phyloP scores from a whole-genome alignment of 495 filamentous ascomycete species.

The Trichoderma orchidacearum region DNA sequence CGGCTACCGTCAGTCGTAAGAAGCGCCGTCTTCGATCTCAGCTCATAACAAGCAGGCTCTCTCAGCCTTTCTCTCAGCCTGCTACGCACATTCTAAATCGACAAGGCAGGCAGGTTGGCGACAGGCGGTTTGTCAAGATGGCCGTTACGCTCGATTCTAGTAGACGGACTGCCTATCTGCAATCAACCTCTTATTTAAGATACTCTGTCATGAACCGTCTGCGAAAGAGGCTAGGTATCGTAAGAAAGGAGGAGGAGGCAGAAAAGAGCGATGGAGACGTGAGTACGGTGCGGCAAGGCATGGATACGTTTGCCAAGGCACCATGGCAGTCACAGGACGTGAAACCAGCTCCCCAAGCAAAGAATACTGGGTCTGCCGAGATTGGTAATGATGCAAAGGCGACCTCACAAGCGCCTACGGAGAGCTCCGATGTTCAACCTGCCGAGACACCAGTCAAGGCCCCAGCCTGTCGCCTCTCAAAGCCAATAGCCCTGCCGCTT shows the following conservation, averaged over 20 bases:
- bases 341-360: not conserved
- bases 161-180: conserved; percentile 11
- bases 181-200: not conserved
- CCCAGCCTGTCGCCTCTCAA: not conserved
- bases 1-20: conserved; percentile 38
- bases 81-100: conserved; percentile 55
- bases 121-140: conserved; percentile 43
- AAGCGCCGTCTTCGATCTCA: conserved; percentile 50
- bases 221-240: not conserved
- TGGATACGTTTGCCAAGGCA: not conserved
- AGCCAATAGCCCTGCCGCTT: not conserved
- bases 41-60: conserved; percentile 56
- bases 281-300: not conserved
- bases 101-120: conserved; percentile 22
- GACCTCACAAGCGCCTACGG: not conserved
- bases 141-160: conserved; percentile 14
- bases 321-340: not conserved
- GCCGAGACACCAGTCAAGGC: not conserved
- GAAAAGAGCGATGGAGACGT: not conserved
- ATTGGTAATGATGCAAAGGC: not conserved
- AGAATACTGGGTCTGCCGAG: not conserved
- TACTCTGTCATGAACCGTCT: conserved; percentile 2
- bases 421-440: not conserved
- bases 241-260: not conserved
- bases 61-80: conserved; percentile 51